Evolutionary conservation across 1,284 basidiomycete genomes (phyloP).

Genomic region (Mycena sp.): DNA sequence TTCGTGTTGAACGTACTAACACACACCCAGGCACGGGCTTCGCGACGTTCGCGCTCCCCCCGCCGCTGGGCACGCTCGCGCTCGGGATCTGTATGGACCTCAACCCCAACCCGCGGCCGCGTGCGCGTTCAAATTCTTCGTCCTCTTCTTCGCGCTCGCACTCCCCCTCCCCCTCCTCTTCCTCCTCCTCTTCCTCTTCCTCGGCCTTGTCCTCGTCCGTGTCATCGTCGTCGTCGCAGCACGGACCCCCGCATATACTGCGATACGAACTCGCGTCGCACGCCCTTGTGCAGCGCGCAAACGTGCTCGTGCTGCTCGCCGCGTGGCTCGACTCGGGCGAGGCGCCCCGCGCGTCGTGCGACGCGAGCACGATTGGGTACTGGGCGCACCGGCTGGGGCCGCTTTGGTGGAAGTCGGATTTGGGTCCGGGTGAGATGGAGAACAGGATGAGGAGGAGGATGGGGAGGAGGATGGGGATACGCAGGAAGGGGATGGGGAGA

Average conservation of each 20-base stretch:
- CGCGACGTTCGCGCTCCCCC: constrained; percentile 69
- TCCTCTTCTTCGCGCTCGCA: too few relatives aligned
- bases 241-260: too few relatives aligned
- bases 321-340: constrained; percentile 70
- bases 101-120: constrained; percentile 67
- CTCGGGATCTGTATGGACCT: constrained; percentile 91
- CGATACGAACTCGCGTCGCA: too few relatives aligned
- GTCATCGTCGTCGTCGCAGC: too few relatives aligned
- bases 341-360: constrained; percentile 41
- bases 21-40: constrained; percentile 85
- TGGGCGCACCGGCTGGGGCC: constrained; percentile 74
- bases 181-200: too few relatives aligned
- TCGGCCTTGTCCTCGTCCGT: too few relatives aligned
- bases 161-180: too few relatives aligned
- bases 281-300: too few relatives aligned
- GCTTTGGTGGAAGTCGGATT: constrained; percentile 56
- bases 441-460: neutral
- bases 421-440: constrained; percentile 5
- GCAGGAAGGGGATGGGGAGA: too few relatives aligned
- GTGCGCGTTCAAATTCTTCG: too few relatives aligned
- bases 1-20: too few relatives aligned
- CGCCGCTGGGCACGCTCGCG: constrained; percentile 59
- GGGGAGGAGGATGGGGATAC: constrained; percentile 1
- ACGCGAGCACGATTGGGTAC: constrained; percentile 70
- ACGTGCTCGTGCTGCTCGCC: neutral